phyloP scores from a whole-genome alignment of 2,329 filamentous ascomycete genomes.

The Aureobasidium sp. region DNA sequence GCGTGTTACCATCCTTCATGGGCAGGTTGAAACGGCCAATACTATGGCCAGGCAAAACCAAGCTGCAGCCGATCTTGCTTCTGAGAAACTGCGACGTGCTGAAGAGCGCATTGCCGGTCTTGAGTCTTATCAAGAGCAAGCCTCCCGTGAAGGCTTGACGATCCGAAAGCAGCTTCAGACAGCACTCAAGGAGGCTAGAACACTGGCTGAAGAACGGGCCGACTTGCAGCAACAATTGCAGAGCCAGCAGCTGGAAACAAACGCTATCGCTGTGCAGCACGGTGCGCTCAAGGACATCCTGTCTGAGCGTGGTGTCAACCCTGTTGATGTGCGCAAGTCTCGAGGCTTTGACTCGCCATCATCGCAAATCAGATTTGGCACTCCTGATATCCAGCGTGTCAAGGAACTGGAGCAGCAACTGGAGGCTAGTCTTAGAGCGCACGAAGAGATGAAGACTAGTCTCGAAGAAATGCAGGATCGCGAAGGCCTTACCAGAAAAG shows the following conservation, averaged over 20 bases:
- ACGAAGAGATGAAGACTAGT: constrained; percentile 74
- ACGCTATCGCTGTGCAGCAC: constrained; percentile 85
- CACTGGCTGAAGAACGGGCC: constrained; percentile 70
- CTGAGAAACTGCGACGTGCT: constrained; percentile 82
- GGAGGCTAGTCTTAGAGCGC: constrained; percentile 64
- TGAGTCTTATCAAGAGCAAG: constrained; percentile 95
- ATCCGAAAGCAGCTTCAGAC: constrained; percentile 86
- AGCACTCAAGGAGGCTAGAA: constrained; percentile 74
- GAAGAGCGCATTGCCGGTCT: constrained; percentile 96
- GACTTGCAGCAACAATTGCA: constrained; percentile 78
- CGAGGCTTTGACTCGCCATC: constrained; percentile 63
- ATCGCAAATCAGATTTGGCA: constrained; percentile 46
- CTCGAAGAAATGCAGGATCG: constrained; percentile 73
- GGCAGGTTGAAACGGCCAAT: constrained; percentile 72
- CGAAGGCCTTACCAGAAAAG: constrained; percentile 76
- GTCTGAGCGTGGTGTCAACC: constrained; percentile 78
- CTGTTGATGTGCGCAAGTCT: constrained; percentile 63
- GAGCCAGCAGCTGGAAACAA: constrained; percentile 85
- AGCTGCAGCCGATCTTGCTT: constrained; percentile 74
- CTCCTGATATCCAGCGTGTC: constrained; percentile 71
- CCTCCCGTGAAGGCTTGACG: constrained; percentile 82
- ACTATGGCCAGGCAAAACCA: constrained; percentile 81
- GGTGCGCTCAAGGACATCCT: constrained; percentile 90
- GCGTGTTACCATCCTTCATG: constrained; percentile 66
- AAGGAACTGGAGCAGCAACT: constrained; percentile 86